A percentile compares a stretch with the other conserved stretches of the same genome.
Evolutionary conservation across 768 basidiomycete species (phyloP).

Genomic region (Lyophyllum atratum): DNA sequence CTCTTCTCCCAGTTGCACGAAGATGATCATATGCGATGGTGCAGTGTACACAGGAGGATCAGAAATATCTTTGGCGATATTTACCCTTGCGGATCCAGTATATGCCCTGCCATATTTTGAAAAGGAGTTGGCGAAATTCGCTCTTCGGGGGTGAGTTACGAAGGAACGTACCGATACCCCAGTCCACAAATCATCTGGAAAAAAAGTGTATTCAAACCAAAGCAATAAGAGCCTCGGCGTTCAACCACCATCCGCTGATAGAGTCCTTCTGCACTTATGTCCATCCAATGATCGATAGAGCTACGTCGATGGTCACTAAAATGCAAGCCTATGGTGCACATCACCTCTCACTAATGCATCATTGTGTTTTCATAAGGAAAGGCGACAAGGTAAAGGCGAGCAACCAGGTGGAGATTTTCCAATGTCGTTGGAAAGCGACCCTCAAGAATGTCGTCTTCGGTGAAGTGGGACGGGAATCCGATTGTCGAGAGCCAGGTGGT

Average conservation of each 20-base stretch:
- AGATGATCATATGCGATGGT: constrained; percentile 12
- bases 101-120: constrained; percentile 4
- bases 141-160: background rate
- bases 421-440: constrained; percentile 14
- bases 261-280: constrained; percentile 7
- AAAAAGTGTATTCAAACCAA: constrained; percentile 12
- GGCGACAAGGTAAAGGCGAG: constrained; percentile 13
- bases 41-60: constrained; percentile 7
- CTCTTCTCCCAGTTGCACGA: constrained; percentile 11
- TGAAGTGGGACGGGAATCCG: constrained; percentile 5
- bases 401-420: constrained; percentile 11
- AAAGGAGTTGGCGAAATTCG: background rate
- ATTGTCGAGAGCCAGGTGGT: constrained; percentile 8
- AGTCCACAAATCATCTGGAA: constrained; percentile 15
- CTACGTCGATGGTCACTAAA: background rate
- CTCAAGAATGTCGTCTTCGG: constrained; percentile 10
- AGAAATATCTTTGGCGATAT: constrained; percentile 3
- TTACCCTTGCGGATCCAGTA: constrained; percentile 9
- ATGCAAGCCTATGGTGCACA: background rate
- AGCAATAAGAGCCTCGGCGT: constrained; percentile 12
- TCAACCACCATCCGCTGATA: constrained; percentile 11
- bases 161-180: constrained; percentile 9
- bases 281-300: constrained; percentile 11
- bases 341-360: constrained; percentile 14
- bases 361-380: constrained; percentile 16